Percentiles rank a stretch among this genome's conserved stretches.
These are phyloP conservation scores for Yarrowia bubula DNA, from an alignment of 805 yeast genomes.

Conservation along the genomic window DNA sequence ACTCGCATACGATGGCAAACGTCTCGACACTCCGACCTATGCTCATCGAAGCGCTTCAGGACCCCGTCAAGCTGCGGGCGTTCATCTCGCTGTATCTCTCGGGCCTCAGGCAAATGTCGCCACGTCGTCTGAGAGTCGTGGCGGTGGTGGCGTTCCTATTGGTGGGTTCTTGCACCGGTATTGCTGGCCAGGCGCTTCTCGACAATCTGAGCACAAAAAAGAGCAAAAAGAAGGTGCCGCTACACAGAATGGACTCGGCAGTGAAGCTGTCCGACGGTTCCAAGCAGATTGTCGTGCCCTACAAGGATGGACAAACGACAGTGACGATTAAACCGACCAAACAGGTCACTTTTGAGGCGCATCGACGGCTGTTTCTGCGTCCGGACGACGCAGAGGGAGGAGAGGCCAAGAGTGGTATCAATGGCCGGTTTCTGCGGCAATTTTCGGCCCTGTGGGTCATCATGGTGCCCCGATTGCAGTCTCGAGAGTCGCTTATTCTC, in stretches of 20 bases:
- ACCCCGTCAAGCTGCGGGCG: constrained; percentile 26
- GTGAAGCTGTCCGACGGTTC: constrained; percentile 36
- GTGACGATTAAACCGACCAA: constrained; percentile 38
- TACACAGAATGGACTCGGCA: constrained; percentile 34
- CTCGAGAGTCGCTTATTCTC: constrained; percentile 64
- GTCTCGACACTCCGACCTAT: neutral
- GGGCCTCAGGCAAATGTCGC: constrained; percentile 2
- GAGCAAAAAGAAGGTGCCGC: constrained; percentile 21
- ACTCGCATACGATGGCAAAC: neutral
- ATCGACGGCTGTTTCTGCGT: constrained; percentile 35
- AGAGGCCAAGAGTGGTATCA: constrained; percentile 38
- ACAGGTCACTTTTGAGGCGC: constrained; percentile 37
- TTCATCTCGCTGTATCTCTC: constrained; percentile 17
- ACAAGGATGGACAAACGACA: constrained; percentile 30
- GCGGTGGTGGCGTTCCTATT: constrained; percentile 10
- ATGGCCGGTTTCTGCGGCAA: constrained; percentile 70
- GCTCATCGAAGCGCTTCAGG: constrained; percentile 24
- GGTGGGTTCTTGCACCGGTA: constrained; percentile 22
- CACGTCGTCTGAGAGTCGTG: constrained; percentile 5
- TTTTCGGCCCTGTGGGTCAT: constrained; percentile 74
- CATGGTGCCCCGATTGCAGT: constrained; percentile 69
- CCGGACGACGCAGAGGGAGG: constrained; percentile 25
- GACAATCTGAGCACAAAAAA: constrained; percentile 7
- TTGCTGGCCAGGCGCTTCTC: constrained; percentile 13
- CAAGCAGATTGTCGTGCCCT: constrained; percentile 34